These are phyloP conservation scores for Suillus variegatus DNA, from an alignment of 768 basidiomycete species.

Conservation along the genomic window DNA sequence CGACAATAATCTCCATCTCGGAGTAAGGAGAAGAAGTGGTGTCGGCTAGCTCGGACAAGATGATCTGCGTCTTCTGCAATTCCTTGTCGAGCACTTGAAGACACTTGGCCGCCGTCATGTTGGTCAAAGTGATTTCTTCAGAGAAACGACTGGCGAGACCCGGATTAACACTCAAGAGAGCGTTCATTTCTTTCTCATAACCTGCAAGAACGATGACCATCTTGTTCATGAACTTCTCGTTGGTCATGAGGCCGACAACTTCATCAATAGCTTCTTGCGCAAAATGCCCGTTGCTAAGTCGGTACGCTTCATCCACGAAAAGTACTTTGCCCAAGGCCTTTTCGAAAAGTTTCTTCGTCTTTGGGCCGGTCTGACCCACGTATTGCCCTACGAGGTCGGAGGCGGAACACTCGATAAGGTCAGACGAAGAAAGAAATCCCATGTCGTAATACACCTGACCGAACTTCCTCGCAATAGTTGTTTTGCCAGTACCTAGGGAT, in stretches of 20 bases:
- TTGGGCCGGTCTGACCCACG: conserved; percentile 73
- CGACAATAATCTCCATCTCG: conserved; percentile 41
- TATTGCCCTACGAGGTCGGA: conserved; percentile 71
- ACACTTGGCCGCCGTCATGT: conserved; percentile 52
- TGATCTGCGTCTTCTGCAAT: conserved; percentile 45
- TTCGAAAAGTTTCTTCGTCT: conserved; percentile 58
- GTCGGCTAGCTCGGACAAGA: conserved; percentile 38
- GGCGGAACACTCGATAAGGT: conserved; percentile 71
- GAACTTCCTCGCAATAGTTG: conserved; percentile 61
- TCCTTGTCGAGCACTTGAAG: conserved; percentile 49
- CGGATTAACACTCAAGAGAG: conserved; percentile 55
- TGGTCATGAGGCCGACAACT: conserved; percentile 61
- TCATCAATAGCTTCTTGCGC: conserved; percentile 76
- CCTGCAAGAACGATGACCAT: conserved; percentile 70
- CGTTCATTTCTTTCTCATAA: conserved; percentile 68
- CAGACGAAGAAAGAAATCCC: conserved; percentile 50
- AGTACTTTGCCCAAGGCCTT: conserved; percentile 68
- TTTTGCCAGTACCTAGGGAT: conserved; percentile 61
- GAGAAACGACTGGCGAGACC: conserved; percentile 72
- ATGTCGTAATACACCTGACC: conserved; percentile 66
- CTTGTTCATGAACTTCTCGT: conserved; percentile 56
- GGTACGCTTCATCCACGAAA: conserved; percentile 74
- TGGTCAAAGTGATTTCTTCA: conserved; percentile 54
- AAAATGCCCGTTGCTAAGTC: conserved; percentile 60
- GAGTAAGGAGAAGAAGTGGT: conserved; percentile 27